phyloP scores from a whole-genome alignment of 352 stramenopile genomes.

The Pythium sp. region DNA sequence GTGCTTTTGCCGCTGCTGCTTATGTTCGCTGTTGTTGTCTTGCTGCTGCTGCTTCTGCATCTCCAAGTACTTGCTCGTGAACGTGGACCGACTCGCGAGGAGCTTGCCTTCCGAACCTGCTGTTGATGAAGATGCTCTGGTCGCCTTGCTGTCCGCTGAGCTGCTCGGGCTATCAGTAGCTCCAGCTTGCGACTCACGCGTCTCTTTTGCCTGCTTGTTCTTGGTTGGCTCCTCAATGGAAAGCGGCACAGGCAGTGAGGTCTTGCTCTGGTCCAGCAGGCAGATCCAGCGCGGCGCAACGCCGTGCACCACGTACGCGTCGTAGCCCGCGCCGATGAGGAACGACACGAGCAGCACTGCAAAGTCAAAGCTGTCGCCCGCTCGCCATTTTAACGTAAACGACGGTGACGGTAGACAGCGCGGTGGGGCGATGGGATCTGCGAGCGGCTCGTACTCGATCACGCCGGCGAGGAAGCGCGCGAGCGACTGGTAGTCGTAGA shows the following conservation, averaged over 20 bases:
- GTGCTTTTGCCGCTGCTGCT: conserved; percentile 31
- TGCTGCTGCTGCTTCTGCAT: conserved; percentile 40
- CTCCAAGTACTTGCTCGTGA: conserved; percentile 66
- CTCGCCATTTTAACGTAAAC: conserved; percentile 85
- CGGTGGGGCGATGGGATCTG: conserved; percentile 69
- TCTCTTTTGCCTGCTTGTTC: conserved; percentile 12
- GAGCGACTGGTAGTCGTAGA: conserved; percentile 89
- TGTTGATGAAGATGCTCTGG: conserved; percentile 5
- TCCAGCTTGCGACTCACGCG: background rate
- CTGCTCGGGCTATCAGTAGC: background rate
- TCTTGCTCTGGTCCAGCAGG: conserved; percentile 88
- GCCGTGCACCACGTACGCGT: conserved; percentile 93
- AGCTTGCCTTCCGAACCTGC: conserved; percentile 31
- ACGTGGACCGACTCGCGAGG: conserved; percentile 55
- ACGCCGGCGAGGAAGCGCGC: conserved; percentile 89
- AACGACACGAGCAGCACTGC: conserved; percentile 88
- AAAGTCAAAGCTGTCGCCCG: conserved; percentile 93
- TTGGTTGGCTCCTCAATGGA: conserved; percentile 52
- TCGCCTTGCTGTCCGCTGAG: conserved; percentile 20
- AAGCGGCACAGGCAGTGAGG: conserved; percentile 53
- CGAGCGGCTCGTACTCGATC: conserved; percentile 93
- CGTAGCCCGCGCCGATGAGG: conserved; percentile 92
- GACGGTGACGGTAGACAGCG: conserved; percentile 78
- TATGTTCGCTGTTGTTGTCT: conserved; percentile 15
- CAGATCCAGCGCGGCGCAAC: conserved; percentile 87